Evolutionary conservation across 129 eudicot genomes (phyloP).

Genomic region (Escallonia rubra): DNA sequence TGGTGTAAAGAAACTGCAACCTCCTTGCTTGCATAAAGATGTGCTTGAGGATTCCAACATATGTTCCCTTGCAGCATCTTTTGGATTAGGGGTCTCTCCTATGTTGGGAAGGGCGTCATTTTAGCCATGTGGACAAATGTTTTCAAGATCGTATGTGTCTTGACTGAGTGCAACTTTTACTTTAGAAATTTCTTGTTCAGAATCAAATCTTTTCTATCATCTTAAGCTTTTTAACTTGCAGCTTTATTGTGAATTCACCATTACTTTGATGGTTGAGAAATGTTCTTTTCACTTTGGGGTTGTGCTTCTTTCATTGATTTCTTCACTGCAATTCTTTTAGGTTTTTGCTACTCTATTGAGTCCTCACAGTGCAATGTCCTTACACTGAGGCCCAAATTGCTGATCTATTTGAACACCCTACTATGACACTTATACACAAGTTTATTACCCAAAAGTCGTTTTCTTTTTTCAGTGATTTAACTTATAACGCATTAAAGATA

Average conservation of each 20-base stretch:
- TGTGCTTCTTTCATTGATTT: not conserved
- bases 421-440: no score
- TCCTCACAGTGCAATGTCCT: no score
- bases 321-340: not conserved
- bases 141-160: constrained; percentile 72
- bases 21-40: constrained; percentile 15
- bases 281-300: not conserved
- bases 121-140: constrained; percentile 91
- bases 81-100: constrained; percentile 19
- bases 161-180: constrained; percentile 4
- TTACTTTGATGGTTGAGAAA: not conserved
- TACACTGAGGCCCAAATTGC: no score
- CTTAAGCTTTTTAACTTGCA: no score
- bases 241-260: not conserved
- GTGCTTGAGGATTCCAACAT: constrained; percentile 15
- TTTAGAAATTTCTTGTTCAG: not conserved
- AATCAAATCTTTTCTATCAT: not conserved
- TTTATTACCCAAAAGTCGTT: no score
- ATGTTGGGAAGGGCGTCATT: constrained; percentile 9
- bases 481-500: no score
- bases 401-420: no score
- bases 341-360: no score
- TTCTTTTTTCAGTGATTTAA: no score
- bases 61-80: constrained; percentile 14
- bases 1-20: constrained; percentile 1